phyloP scores from a whole-genome alignment of 2,329 filamentous ascomycete genomes.

The Pezicula neosporulosa region DNA sequence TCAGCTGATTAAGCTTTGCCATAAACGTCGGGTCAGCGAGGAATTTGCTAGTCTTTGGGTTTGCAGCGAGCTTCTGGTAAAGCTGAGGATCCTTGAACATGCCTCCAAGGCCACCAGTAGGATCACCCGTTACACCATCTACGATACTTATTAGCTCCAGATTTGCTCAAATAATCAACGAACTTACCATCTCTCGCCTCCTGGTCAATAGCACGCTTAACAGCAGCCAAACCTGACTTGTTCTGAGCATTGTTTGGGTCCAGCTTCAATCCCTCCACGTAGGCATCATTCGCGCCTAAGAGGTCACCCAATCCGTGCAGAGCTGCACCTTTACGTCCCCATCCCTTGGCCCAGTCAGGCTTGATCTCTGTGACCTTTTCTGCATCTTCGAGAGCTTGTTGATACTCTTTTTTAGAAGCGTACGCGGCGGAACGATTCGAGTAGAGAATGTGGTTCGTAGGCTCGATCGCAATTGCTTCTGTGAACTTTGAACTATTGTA shows the following conservation, averaged over 20 bases:
- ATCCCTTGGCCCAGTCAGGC: constrained; percentile 97
- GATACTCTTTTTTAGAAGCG: constrained; percentile 86
- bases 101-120: constrained; percentile 73
- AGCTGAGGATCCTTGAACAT: constrained; percentile 95
- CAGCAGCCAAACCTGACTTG: constrained; percentile 80
- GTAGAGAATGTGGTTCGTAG: constrained; percentile 92
- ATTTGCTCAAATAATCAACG: constrained; percentile 4
- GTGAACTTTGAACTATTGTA: constrained; percentile 80
- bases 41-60: constrained; percentile 85
- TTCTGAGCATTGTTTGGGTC: constrained; percentile 90
- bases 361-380: constrained; percentile 93
- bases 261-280: constrained; percentile 89
- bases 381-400: constrained; percentile 82
- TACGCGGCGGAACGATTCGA: constrained; percentile 90
- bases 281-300: constrained; percentile 81
- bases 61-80: constrained; percentile 83
- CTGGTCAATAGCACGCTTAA: constrained; percentile 82
- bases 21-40: constrained; percentile 87
- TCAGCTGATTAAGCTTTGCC: constrained; percentile 78
- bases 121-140: constrained; percentile 52
- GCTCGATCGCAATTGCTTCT: constrained; percentile 84
- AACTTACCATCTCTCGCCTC: constrained; percentile 52
- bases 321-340: constrained; percentile 88
- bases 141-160: constrained; percentile 6
- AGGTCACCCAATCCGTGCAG: constrained; percentile 86